Percentiles rank a stretch among this genome's conserved stretches.
These are phyloP conservation scores for Suillus plorans DNA, from an alignment of 768 basidiomycete species.

Conservation along the genomic window DNA sequence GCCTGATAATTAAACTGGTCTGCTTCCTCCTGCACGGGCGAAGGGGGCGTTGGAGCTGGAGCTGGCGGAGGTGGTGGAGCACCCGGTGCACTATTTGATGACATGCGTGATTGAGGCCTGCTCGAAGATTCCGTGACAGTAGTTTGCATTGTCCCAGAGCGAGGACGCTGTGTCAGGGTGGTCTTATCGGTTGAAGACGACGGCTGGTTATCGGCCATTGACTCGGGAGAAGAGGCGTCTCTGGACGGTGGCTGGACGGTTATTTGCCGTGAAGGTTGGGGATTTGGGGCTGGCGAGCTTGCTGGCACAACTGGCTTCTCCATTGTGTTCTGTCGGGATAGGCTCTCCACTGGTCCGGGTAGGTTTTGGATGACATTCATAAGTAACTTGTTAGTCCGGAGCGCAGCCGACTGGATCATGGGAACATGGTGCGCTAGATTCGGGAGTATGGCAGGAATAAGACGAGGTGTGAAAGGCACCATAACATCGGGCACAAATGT, in stretches of 20 bases:
- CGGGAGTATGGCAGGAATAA: constrained; percentile 90
- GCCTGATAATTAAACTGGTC: constrained; percentile 91
- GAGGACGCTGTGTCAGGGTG: constrained; percentile 29
- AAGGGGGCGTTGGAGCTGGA: constrained; percentile 28
- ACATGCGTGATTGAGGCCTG: constrained; percentile 64
- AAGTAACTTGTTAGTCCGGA: constrained; percentile 82
- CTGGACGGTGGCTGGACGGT: constrained; percentile 44
- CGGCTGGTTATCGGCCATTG: constrained; percentile 32
- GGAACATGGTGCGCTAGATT: constrained; percentile 91
- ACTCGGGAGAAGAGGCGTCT: constrained; percentile 52
- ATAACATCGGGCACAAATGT: constrained; percentile 87
- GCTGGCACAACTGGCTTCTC: constrained; percentile 38
- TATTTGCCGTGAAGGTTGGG: constrained; percentile 50
- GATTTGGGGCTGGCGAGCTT: constrained; percentile 56
- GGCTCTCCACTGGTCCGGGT: constrained; percentile 64
- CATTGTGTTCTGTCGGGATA: constrained; percentile 21
- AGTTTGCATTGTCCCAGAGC: constrained; percentile 22
- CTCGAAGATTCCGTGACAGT: constrained; percentile 39
- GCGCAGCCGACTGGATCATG: constrained; percentile 86
- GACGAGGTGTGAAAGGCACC: constrained; percentile 90
- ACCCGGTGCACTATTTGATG: constrained; percentile 42
- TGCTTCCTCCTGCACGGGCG: constrained; percentile 42
- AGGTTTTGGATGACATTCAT: constrained; percentile 83
- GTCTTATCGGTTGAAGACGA: constrained; percentile 36
- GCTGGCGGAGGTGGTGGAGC: constrained; percentile 32